Conservation (phyloP, 176 grass and related monocot species). For the Oryza glaberrima region DNA sequence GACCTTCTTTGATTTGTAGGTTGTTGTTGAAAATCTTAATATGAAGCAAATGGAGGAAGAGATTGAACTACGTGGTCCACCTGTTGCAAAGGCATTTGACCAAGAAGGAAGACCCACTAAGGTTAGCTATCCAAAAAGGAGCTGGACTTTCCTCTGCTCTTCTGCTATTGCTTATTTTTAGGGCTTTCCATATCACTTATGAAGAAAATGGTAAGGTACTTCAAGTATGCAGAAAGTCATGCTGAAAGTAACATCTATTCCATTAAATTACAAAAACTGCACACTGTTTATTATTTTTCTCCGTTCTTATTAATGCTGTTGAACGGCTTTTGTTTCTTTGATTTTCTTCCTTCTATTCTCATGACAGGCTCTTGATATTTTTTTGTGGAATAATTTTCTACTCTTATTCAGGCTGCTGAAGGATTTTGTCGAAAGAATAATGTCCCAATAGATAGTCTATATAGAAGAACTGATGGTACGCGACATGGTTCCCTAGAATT, state of each 20-base stretch:
- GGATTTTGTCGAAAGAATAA: conserved; percentile 93
- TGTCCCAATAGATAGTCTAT: conserved; percentile 54
- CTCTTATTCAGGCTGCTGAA: conserved; percentile 73
- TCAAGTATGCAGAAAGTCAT: background rate
- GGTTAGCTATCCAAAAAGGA: conserved; percentile 52
- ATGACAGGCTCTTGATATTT: conserved; percentile 41
- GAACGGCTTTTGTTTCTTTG: conserved; percentile 16
- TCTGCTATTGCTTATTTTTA: conserved; percentile 36
- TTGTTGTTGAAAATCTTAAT: conserved; percentile 75
- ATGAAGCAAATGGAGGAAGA: conserved; percentile 74
- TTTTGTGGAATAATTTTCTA: conserved; percentile 50
- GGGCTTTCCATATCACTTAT: conserved; percentile 17
- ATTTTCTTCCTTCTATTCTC: conserved; percentile 34
- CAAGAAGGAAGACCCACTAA: conserved; percentile 82
- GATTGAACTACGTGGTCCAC: conserved; percentile 85
- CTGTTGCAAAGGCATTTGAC: conserved; percentile 88
- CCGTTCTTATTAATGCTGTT: conserved; percentile 43
- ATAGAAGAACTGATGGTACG: conserved; percentile 77
- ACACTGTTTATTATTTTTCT: conserved; percentile 3
- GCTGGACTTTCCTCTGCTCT: conserved; percentile 18
- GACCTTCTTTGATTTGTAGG: conserved; percentile 55
- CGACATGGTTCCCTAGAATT: conserved; percentile 9
- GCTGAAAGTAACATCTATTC: background rate
- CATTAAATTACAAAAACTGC: background rate
- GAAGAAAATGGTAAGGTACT: conserved; percentile 4